These are phyloP conservation scores for Ogataea sp. DNA, from an alignment of 805 yeast species.

Conservation along the genomic window DNA sequence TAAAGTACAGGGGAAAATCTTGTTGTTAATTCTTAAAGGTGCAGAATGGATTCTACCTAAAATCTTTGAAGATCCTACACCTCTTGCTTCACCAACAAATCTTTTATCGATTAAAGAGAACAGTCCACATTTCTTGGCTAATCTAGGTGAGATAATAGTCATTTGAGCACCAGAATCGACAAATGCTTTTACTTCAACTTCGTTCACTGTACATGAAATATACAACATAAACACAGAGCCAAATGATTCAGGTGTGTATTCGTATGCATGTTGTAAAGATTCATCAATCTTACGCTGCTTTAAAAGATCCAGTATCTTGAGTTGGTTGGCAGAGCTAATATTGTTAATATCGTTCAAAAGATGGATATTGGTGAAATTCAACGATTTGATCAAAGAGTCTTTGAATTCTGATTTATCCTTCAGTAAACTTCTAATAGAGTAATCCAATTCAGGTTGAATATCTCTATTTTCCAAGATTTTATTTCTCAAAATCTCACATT, in stretches of 20 bases:
- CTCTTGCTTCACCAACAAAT: conserved; percentile 75
- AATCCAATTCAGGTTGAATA: not conserved
- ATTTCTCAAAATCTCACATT: not conserved
- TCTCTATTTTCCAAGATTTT: not conserved
- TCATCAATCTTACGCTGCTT: conserved; percentile 71
- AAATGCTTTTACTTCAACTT: conserved; percentile 78
- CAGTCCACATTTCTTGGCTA: conserved; percentile 69
- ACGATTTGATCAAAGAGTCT: conserved; percentile 4
- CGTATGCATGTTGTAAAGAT: conserved; percentile 71
- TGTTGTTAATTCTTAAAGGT: conserved; percentile 68
- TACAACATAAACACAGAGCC: conserved; percentile 79
- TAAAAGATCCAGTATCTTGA: conserved; percentile 56
- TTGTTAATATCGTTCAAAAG: not conserved
- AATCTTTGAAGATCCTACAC: conserved; percentile 79
- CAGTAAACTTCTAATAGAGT: not conserved
- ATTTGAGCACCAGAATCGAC: conserved; percentile 96
- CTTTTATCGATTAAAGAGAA: conserved; percentile 70
- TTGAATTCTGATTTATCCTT: not conserved
- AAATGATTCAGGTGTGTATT: conserved; percentile 85
- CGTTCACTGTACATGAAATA: conserved; percentile 71
- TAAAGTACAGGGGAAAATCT: conserved; percentile 58
- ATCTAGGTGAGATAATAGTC: conserved; percentile 70
- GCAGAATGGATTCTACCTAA: conserved; percentile 85
- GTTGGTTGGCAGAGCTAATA: conserved; percentile 33
- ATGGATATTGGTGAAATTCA: conserved; percentile 16